A percentile compares a stretch with the other conserved stretches of the same genome.
These are phyloP conservation scores for Clavariopsis aquatica DNA, from an alignment of 495 filamentous ascomycete species.

Conservation along the genomic window DNA sequence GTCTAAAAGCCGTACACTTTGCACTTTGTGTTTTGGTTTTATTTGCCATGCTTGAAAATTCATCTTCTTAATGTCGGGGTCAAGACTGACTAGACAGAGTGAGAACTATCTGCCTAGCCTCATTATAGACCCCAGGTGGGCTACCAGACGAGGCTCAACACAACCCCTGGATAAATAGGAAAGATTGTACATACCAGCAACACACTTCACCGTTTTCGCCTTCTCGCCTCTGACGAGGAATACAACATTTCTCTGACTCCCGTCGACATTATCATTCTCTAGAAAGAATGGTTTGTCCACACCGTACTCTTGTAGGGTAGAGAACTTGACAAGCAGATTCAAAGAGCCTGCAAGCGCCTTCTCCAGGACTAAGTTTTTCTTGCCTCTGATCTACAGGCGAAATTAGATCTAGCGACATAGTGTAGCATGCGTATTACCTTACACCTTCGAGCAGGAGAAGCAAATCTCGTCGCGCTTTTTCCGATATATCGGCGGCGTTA, in stretches of 20 bases:
- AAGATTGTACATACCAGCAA: slow-evolving; percentile 70
- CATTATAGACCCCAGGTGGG: slow-evolving; percentile 56
- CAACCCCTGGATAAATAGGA: not conserved
- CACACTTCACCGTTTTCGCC: slow-evolving; percentile 72
- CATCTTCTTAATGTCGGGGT: slow-evolving; percentile 61
- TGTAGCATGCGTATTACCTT: slow-evolving; percentile 57
- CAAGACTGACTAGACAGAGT: slow-evolving; percentile 67
- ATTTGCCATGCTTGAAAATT: not conserved
- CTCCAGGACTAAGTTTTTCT: slow-evolving; percentile 97
- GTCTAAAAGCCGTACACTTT: slow-evolving; percentile 8
- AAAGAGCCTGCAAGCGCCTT: slow-evolving; percentile 85
- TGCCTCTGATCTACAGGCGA: slow-evolving; percentile 77
- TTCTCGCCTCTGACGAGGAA: slow-evolving; percentile 90
- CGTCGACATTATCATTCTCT: slow-evolving; percentile 90
- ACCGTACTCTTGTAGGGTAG: slow-evolving; percentile 86
- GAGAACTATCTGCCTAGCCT: slow-evolving; percentile 60
- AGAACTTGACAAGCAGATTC: slow-evolving; percentile 90
- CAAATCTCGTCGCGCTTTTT: slow-evolving; percentile 82
- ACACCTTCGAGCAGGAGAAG: slow-evolving; percentile 86
- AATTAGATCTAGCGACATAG: slow-evolving; percentile 9
- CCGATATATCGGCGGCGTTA: slow-evolving; percentile 76
- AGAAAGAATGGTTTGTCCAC: slow-evolving; percentile 95
- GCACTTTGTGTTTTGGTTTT: not conserved
- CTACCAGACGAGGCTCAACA: not conserved
- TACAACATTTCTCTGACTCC: slow-evolving; percentile 90